These are phyloP conservation scores for Trichoderma brevicompactum DNA, from an alignment of 2,329 filamentous ascomycete species.

Conservation along the genomic window DNA sequence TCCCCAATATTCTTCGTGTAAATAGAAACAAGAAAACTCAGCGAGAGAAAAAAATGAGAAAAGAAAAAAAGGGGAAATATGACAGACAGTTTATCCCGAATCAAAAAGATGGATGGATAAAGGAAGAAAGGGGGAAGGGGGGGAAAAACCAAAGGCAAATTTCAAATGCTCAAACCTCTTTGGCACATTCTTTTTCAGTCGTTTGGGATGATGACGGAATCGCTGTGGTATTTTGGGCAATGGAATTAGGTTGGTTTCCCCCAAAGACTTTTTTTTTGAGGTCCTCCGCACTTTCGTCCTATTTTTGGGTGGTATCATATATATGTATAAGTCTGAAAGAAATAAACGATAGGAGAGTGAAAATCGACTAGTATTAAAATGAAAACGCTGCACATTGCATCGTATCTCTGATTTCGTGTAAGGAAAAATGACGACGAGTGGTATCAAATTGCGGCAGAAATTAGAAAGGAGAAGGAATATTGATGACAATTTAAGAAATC, in stretches of 20 bases:
- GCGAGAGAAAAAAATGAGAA: conserved; percentile 19
- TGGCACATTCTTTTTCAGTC: not conserved
- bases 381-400: conserved; percentile 28
- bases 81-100: conserved; percentile 14
- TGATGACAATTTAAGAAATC: not conserved
- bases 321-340: conserved; percentile 25
- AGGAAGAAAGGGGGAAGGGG: conserved; percentile 28
- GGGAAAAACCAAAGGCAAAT: conserved; percentile 21
- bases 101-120: conserved; percentile 19
- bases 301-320: conserved; percentile 39
- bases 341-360: conserved; percentile 4
- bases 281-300: conserved; percentile 28
- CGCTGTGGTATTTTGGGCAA: not conserved
- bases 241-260: not conserved
- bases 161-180: not conserved
- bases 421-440: conserved; percentile 28
- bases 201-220: not conserved
- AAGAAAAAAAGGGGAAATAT: conserved; percentile 18
- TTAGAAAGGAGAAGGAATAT: conserved; percentile 1
- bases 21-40: conserved; percentile 4
- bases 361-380: conserved; percentile 27
- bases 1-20: not conserved
- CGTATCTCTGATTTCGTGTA: conserved; percentile 23
- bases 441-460: conserved; percentile 30
- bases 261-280: not conserved